Evolutionary conservation across 2,329 filamentous ascomycete species (phyloP), one percentile per base, ranked within the genome.

Genomic region (Fusarium austroafricanum): DNA sequence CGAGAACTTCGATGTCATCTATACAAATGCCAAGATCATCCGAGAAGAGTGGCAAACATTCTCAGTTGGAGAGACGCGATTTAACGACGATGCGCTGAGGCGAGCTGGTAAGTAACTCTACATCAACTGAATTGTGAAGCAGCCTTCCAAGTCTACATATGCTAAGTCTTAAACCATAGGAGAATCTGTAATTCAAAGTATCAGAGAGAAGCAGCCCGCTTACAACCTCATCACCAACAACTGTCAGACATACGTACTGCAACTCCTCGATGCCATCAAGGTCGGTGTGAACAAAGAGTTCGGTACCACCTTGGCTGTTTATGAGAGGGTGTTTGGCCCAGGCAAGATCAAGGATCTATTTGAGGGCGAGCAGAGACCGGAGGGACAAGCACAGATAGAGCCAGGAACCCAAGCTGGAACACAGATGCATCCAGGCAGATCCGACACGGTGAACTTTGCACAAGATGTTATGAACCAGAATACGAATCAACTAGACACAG

Each of bases 201-300:
- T 88, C 71, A 77, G 85, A 9, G 74, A 80, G 33, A 80, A 77
- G 49, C 79, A 81, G 11, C 80, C 85, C 0, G 83, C 78, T 1
- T 88, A 88, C 75, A 87, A 87, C 54, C 79, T 88, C 55, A 87
- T 88, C 72, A 84, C 79, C 65, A 88, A 88, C 73, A 88, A 88
- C 75, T 88, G 86, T 73, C 86, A 88, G 67, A 87, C 84, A 18
- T 88, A 84, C 61, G 86, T 84, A 0, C 71, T 86, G 15, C 76
- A 81, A 43, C 75, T 87, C 15, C 81, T 88, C 10, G 84, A 87
- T 58, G 83, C 83, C 29, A 85, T 88, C 58, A 83, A 86, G 60
- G 78, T 84, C 14, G 83, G 83, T 9, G 76, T 79, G 14, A 81
- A 82, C 58, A 81, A 79, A 42, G 79, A 87, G 46, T 87, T 88